Conservation (phyloP, 192 early-diverging fungal genomes). For the Coemansia sp. region DNA sequence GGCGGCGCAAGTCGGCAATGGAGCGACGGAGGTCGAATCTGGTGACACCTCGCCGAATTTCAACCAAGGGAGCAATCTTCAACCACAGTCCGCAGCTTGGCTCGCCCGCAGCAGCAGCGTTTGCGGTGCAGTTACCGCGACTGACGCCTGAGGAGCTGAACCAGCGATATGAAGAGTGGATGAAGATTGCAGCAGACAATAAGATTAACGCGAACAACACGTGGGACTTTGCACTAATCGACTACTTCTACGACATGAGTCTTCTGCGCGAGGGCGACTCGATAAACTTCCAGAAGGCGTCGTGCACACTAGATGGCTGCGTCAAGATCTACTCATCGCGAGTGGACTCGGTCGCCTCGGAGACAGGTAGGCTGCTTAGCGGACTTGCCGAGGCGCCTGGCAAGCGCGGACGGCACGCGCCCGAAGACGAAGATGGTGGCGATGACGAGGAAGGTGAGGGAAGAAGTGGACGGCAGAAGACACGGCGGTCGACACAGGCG, state of each 20-base stretch:
- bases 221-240: conserved; percentile 97
- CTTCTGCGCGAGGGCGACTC: conserved; percentile 91
- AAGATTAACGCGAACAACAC: conserved; percentile 95
- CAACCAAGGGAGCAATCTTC: conserved; percentile 33
- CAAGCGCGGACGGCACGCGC: conserved; percentile 36
- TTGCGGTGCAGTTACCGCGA: conserved; percentile 50
- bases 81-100: conserved; percentile 35
- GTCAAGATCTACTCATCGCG: conserved; percentile 96
- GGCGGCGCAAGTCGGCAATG: conserved; percentile 54
- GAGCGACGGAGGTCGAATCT: conserved; percentile 47
- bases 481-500: conserved; percentile 37
- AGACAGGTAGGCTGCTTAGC: conserved; percentile 85
- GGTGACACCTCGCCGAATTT: conserved; percentile 42
- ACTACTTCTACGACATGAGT: conserved; percentile 96
- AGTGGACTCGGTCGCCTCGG: conserved; percentile 94
- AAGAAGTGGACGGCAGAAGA: conserved; percentile 18
- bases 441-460: conserved; percentile 48
- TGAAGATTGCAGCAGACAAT: conserved; percentile 95
- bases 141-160: conserved; percentile 60
- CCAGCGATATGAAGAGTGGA: conserved; percentile 86
- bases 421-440: conserved; percentile 44
- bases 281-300: conserved; percentile 98
- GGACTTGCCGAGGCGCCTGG: conserved; percentile 76
- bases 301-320: conserved; percentile 93
- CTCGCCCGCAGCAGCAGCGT: conserved; percentile 27